Evolutionary conservation across 2,329 filamentous ascomycete species (phyloP), one percentile per base, ranked within the genome.

Genomic region (Cytospora mali): DNA sequence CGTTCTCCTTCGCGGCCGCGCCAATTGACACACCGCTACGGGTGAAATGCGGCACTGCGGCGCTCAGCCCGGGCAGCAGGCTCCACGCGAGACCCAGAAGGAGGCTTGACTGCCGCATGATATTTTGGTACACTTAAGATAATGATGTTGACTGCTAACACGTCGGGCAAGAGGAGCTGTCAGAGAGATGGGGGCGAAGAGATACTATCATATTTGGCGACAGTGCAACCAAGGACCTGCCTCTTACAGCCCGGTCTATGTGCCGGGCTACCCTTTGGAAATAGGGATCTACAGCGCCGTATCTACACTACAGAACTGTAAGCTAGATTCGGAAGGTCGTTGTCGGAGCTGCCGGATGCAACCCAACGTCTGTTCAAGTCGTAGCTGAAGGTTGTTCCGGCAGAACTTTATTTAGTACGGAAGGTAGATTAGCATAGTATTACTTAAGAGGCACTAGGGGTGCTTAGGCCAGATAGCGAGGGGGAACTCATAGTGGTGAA

Each of bases 11-110:
- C 6, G 54, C 14, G 23, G 54, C 54, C 14, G 39, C 25, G 18
- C 35, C 54, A 21, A 56, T 28, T 13, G 54, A 56, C 14, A 56
- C 54, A 29, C 23, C 39, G 39, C 54, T 28, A 21, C 54, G 54
- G 35, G 35, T 56, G 39, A 56, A 56, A 5, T 48, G 54, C 14
- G 54, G 35, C 18, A 39, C 54, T 2, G 54, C 54, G 4, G 39
- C 16, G 23, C 33, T 29, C 11, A 48, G 35, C 0, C 21, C 14
- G 35, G 35, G 54, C 54, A 46, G 33, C 14, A 56, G 54, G 39
- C 54, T 21, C 39, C 46, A 39, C 23, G 14, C 35, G 6, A 56
- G 16, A 39, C 33, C 16, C 23, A 29, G 10, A 21, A 48, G 16
- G 54, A 23, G 25, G 23, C 14, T 28, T 29, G 35, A 27, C 23